phyloP scores from a whole-genome alignment of 495 filamentous ascomycete genomes.

The Jackrogersella multiformis region DNA sequence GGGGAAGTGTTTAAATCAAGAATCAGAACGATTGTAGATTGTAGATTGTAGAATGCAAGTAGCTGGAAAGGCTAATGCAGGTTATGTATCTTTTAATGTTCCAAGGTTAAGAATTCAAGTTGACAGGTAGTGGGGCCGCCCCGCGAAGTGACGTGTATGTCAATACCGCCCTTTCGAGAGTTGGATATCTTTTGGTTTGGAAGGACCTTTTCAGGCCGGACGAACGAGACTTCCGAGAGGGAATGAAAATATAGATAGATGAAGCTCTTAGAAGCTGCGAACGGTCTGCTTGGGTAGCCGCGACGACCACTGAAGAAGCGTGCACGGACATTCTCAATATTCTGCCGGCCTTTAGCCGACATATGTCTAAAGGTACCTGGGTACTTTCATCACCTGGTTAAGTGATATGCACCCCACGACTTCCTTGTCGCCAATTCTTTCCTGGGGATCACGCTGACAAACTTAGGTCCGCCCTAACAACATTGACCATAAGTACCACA shows the following conservation, averaged over 20 bases:
- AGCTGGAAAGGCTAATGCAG: not conserved
- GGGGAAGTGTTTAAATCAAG: too few species aligned
- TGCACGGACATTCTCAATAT: slow-evolving; percentile 10
- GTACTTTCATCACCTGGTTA: too few species aligned
- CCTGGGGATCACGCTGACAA: too few species aligned
- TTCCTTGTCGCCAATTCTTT: not conserved
- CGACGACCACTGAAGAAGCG: slow-evolving; percentile 5
- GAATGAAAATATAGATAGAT: slow-evolving; percentile 23
- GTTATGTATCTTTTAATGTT: not conserved
- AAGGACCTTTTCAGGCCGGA: slow-evolving; percentile 25
- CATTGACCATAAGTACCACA: too few species aligned
- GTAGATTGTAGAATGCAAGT: too few species aligned
- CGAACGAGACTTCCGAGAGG: slow-evolving; percentile 10
- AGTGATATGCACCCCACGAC: too few species aligned
- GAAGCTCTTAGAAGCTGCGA: slow-evolving; percentile 32
- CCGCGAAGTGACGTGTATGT: slow-evolving; percentile 20
- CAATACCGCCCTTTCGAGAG: slow-evolving; percentile 3
- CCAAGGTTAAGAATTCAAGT: too few species aligned
- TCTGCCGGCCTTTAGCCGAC: slow-evolving; percentile 26
- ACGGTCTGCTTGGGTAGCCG: slow-evolving; percentile 36
- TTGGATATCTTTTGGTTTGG: slow-evolving; percentile 12
- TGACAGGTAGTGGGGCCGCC: not conserved
- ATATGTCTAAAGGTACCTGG: not conserved
- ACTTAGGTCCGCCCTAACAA: too few species aligned
- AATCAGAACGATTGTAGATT: slow-evolving; percentile 8